phyloP scores from a whole-genome alignment of 2,329 filamentous ascomycete species.

The Fusarium mundagurra region DNA sequence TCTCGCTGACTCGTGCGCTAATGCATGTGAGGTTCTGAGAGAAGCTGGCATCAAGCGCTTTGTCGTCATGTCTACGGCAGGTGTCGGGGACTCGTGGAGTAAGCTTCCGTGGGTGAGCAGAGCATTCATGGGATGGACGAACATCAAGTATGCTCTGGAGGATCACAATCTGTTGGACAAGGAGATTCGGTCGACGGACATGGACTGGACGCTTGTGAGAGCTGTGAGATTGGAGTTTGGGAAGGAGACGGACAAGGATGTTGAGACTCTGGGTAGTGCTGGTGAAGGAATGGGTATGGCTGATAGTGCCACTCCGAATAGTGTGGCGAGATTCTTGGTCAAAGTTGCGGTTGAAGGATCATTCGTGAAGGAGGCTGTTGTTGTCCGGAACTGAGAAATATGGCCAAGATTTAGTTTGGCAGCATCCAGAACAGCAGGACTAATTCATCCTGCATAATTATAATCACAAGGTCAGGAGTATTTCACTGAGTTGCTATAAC shows the following conservation, averaged over 20 bases:
- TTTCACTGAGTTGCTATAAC: not conserved
- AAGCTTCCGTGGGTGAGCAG: conserved; percentile 48
- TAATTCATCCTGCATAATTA: fast-evolving
- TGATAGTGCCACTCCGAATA: conserved; percentile 44
- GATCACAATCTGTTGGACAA: conserved; percentile 51
- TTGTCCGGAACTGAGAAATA: conserved; percentile 12
- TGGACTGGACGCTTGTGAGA: conserved; percentile 52
- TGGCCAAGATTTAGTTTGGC: fast-evolving
- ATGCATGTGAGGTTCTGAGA: conserved; percentile 46
- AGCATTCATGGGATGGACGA: conserved; percentile 51
- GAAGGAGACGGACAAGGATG: not conserved
- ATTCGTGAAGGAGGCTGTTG: conserved; percentile 32
- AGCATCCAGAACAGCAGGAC: not conserved
- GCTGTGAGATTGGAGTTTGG: conserved; percentile 46
- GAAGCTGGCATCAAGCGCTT: conserved; percentile 46
- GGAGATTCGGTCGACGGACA: conserved; percentile 47
- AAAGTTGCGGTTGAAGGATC: conserved; percentile 45
- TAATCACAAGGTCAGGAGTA: fast-evolving
- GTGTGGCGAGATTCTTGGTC: conserved; percentile 48
- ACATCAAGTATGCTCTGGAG: conserved; percentile 52
- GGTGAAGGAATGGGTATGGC: conserved; percentile 47
- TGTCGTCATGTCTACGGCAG: conserved; percentile 53
- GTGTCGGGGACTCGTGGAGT: conserved; percentile 51
- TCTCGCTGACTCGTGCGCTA: conserved; percentile 51
- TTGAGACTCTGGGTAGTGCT: conserved; percentile 43